Base-by-base conservation (phyloP, 2,329 filamentous ascomycete species). In the Sporothrix luriei region DNA sequence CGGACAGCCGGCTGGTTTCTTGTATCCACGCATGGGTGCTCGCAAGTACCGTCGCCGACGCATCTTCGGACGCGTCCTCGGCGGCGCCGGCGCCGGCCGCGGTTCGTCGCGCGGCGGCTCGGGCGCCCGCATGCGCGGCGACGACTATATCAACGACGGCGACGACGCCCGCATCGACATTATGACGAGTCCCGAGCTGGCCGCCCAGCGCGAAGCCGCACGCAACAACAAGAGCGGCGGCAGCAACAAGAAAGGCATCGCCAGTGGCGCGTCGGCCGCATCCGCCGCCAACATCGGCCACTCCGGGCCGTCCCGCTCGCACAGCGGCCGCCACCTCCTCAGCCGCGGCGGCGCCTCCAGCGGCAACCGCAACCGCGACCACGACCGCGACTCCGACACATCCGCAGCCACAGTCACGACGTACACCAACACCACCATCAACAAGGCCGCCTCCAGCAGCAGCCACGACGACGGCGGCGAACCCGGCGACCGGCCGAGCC, bases 1-100 rank as follows among this genome's bases (percentile, higher is more conserved):
- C n/a, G 84, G 84, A 0, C 80, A 80, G 61, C 83, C 84, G 0
- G 84, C 84, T 2, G 84, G 84, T 0, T 86, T 86, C 72, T 76
- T 78, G 46, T 84, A 84, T 66, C 80, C 82, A 1, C 80, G 80
- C 13, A 68, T 73, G 7, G 49, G 72, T 0, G 76, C 77, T 57
- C 72, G 72, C 13, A 74, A 75, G 14, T 75, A 73, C 38, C 76
- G 76, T 9, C 77, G 78, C 43, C 74, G 75, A 6, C 61, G 49
- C 26, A n/a, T 68, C 51, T 64, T 57, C 40, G 57, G 77, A 61
- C 82, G 80, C 80, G 83, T 83, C 57, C 81, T 80, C 0, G 84
- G 85, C 71, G 67, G 72, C 3, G 83, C 82, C n/a, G 16, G 62
- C 19, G 46, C 29, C 13, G 64, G 29, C 11, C 46, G 62, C 26